phyloP scores from a whole-genome alignment of 257 asterid species.

The Nyctanthes arbortristis region DNA sequence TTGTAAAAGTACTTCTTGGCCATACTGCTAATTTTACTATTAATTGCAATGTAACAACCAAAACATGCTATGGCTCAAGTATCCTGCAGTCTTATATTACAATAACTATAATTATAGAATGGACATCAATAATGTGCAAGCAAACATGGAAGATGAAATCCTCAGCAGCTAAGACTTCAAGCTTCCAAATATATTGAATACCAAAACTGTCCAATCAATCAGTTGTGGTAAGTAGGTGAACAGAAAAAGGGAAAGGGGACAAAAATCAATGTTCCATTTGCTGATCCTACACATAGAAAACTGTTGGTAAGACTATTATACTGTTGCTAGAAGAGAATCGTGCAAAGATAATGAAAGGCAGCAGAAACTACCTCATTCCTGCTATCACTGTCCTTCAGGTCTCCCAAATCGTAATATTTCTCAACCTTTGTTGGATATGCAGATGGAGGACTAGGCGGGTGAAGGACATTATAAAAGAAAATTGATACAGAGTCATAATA shows the following conservation, averaged over 20 bases:
- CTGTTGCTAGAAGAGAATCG: background rate
- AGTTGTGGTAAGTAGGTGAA: background rate
- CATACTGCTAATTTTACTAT: background rate
- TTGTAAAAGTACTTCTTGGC: background rate
- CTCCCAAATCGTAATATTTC: conserved; percentile 75
- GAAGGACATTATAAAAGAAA: conserved; percentile 87
- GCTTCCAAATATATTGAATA: background rate
- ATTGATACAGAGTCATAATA: conserved; percentile 87
- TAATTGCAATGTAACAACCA: background rate
- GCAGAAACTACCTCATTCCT: conserved; percentile 68
- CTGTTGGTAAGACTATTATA: conserved; percentile 2
- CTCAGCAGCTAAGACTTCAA: background rate
- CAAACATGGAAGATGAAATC: conserved; percentile 1
- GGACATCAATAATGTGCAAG: background rate
- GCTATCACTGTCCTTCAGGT: conserved; percentile 57
- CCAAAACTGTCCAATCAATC: background rate
- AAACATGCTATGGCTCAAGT: background rate
- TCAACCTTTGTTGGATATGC: conserved; percentile 51
- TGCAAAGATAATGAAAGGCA: background rate
- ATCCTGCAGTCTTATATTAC: background rate
- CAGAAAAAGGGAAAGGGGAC: background rate
- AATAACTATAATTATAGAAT: background rate
- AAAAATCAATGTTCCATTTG: background rate
- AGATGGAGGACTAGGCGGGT: conserved; percentile 74
- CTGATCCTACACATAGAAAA: conserved; percentile 3